Evolutionary conservation across 1,139 yeast genomes (phyloP).

Genomic region (Waltiozyma sp.): DNA sequence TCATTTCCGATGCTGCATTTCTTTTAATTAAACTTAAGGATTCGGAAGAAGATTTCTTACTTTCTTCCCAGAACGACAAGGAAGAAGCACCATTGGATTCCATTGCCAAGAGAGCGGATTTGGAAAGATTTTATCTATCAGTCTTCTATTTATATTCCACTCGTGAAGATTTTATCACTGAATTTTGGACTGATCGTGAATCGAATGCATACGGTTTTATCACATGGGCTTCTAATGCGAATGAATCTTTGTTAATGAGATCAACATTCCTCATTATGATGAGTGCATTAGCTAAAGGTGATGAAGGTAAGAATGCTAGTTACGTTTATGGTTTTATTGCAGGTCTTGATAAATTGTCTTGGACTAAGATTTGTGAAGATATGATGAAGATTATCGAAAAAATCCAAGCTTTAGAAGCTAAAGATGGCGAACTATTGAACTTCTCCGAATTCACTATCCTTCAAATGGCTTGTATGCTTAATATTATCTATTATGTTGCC

Average conservation of each 20-base stretch:
- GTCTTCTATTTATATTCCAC: constrained; percentile 59
- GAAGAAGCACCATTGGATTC: constrained; percentile 26
- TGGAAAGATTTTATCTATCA: constrained; percentile 78
- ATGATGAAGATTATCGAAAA: constrained; percentile 45
- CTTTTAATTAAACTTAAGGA: constrained; percentile 71
- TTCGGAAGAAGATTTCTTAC: constrained; percentile 72
- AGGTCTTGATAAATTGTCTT: constrained; percentile 35
- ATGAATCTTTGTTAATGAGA: constrained; percentile 74
- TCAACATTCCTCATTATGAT: constrained; percentile 75
- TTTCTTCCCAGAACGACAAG: constrained; percentile 37
- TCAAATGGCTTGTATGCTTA: constrained; percentile 62
- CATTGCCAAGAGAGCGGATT: constrained; percentile 63
- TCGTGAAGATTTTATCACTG: constrained; percentile 45
- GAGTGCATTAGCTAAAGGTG: constrained; percentile 62
- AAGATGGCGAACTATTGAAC: constrained; percentile 32
- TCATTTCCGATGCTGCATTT: constrained; percentile 68
- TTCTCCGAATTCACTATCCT: constrained; percentile 77
- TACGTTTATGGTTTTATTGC: constrained; percentile 32
- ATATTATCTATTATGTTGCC: constrained; percentile 40
- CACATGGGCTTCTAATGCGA: constrained; percentile 69
- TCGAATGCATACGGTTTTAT: constrained; percentile 64
- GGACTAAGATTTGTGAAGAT: constrained; percentile 48
- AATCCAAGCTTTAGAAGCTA: constrained; percentile 24
- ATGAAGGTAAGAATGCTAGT: constrained; percentile 31
- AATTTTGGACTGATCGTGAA: constrained; percentile 68